Evolutionary conservation across 805 yeast genomes (phyloP).

Genomic region (Metschnikowia shivogae): DNA sequence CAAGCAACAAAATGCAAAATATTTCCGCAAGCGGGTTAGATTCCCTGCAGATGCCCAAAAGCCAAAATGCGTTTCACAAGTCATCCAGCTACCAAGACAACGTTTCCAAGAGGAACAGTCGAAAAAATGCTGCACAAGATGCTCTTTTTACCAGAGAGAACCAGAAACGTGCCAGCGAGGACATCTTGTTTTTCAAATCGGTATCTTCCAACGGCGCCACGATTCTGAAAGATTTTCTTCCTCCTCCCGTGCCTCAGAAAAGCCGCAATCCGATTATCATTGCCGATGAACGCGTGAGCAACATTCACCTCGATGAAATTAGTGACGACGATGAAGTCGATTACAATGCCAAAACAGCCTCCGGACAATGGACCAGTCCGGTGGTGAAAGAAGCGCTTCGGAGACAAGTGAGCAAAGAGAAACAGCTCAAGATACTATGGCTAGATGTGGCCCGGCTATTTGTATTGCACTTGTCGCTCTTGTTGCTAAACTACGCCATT

Average conservation of each 20-base stretch:
- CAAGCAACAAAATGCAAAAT: conserved; percentile 14
- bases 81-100: neutral
- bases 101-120: neutral
- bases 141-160: conserved; percentile 1
- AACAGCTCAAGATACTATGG: conserved; percentile 30
- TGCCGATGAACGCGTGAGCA: neutral
- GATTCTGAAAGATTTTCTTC: conserved; percentile 12
- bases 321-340: conserved; percentile 3
- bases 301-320: conserved; percentile 4
- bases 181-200: conserved; percentile 6
- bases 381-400: conserved; percentile 41
- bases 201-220: conserved; percentile 7
- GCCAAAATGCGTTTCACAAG: neutral
- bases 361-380: conserved; percentile 38
- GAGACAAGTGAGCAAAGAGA: conserved; percentile 42
- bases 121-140: neutral
- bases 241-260: conserved; percentile 9
- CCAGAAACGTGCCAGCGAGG: conserved; percentile 1
- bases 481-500: conserved; percentile 7
- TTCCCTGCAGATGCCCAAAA: conserved; percentile 1
- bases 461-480: conserved; percentile 23
- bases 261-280: conserved; percentile 12
- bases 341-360: conserved; percentile 1
- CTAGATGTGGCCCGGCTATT: conserved; percentile 25
- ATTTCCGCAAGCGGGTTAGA: conserved; percentile 8